Evolutionary conservation across 2,329 filamentous ascomycete species (phyloP).

Genomic region (Dissoconium aciculare): DNA sequence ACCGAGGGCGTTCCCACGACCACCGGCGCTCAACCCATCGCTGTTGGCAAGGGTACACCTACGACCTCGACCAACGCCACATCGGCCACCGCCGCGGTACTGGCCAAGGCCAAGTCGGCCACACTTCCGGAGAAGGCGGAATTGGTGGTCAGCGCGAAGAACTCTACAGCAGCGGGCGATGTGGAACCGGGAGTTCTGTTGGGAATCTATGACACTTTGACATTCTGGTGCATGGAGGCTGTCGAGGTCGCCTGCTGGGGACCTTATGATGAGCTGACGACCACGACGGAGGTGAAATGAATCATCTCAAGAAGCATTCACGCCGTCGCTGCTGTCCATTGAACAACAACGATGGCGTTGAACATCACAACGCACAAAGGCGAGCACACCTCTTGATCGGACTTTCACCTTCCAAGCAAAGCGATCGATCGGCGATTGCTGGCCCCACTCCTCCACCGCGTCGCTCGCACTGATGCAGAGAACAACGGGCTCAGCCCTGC

Average conservation of each 20-base stretch:
- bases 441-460: too few relatives aligned
- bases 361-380: too few relatives aligned
- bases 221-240: constrained; percentile 12
- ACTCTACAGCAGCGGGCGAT: not conserved
- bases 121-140: not conserved
- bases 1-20: not conserved
- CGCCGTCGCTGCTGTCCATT: too few relatives aligned
- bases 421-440: too few relatives aligned
- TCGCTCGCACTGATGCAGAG: too few relatives aligned
- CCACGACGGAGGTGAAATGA: too few relatives aligned
- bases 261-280: constrained; percentile 11
- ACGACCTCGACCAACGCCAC: not conserved
- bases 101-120: not conserved
- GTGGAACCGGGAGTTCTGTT: constrained; percentile 2
- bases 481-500: too few relatives aligned
- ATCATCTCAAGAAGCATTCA: too few relatives aligned
- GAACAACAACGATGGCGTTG: too few relatives aligned
- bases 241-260: constrained; percentile 13
- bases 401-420: too few relatives aligned
- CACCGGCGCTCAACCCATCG: not conserved
- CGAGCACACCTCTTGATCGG: too few relatives aligned
- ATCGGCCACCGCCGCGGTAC: not conserved
- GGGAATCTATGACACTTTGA: constrained; percentile 12
- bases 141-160: not conserved
- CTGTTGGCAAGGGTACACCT: not conserved